Percentiles rank a stretch among this genome's conserved stretches.
Conservation (phyloP, 306 rosid genomes). For the Lathyrus oleraceus region DNA sequence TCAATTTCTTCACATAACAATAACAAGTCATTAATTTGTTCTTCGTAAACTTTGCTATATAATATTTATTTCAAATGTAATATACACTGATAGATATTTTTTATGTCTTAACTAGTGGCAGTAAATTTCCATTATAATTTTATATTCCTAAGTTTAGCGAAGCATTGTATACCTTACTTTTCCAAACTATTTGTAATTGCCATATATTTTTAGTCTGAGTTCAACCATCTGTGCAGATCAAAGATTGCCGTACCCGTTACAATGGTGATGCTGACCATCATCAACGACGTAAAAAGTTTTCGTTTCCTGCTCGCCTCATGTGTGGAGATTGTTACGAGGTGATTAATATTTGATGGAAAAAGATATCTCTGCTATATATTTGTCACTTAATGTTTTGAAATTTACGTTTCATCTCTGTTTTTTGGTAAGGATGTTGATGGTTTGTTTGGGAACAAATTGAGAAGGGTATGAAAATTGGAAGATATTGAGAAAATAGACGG, state of each 20-base stretch:
- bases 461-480: not conserved
- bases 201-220: slow-evolving; percentile 24
- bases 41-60: slow-evolving; percentile 3
- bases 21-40: slow-evolving; percentile 1
- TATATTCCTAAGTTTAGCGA: not conserved
- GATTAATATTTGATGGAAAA: slow-evolving; percentile 27
- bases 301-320: slow-evolving; percentile 92
- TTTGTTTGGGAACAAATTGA: slow-evolving; percentile 6
- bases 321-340: slow-evolving; percentile 99
- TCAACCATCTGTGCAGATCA: slow-evolving; percentile 61
- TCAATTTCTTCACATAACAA: slow-evolving; percentile 9
- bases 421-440: not conserved
- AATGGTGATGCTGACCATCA: slow-evolving; percentile 97
- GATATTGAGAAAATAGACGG: not conserved
- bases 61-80: not conserved
- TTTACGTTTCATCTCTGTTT: slow-evolving; percentile 11
- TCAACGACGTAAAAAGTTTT: slow-evolving; percentile 84
- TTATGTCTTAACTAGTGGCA: not conserved
- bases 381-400: slow-evolving; percentile 2
- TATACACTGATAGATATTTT: not conserved
- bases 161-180: slow-evolving; percentile 33
- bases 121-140: not conserved
- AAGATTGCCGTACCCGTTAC: slow-evolving; percentile 94
- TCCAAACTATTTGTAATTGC: slow-evolving; percentile 27
- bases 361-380: slow-evolving; percentile 20